Conservation (phyloP, 495 filamentous ascomycete species). For the Cercophora sp. region DNA sequence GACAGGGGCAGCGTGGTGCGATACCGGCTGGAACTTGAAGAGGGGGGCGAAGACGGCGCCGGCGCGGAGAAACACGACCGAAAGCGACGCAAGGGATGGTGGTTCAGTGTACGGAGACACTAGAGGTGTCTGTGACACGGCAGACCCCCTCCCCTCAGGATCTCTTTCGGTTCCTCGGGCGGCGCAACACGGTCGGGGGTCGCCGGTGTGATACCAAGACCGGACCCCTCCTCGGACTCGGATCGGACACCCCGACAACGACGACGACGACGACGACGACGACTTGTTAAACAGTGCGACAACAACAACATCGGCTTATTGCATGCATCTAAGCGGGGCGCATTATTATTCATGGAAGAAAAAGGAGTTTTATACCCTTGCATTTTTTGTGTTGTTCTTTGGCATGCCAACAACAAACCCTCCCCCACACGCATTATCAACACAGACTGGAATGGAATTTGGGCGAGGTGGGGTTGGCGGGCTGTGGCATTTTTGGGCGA, state of each 20-base stretch:
- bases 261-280: no score
- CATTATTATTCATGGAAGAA: not conserved
- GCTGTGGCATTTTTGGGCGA: no score
- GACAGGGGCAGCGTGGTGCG: constrained; percentile 52
- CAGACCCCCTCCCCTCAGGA: not conserved
- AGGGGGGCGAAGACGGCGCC: constrained; percentile 22
- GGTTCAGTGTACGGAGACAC: constrained; percentile 17
- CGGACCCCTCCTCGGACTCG: no score
- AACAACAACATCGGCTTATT: not conserved
- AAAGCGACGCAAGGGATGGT: constrained; percentile 26
- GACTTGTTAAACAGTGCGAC: no score
- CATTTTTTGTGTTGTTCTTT: not conserved
- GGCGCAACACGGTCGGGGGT: no score
- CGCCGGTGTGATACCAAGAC: no score
- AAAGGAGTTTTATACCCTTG: constrained; percentile 6
- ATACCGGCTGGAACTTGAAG: constrained; percentile 48
- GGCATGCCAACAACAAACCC: no score
- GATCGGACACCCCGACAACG: no score
- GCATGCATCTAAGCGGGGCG: no score
- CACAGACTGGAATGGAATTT: not conserved
- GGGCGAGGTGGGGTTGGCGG: not conserved
- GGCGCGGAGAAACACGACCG: constrained; percentile 13
- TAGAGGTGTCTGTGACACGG: not conserved
- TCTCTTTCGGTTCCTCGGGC: no score
- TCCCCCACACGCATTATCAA: no score